Conservation (phyloP, 2,329 filamentous ascomycete species). For the Pyrenochaeta sp. region DNA sequence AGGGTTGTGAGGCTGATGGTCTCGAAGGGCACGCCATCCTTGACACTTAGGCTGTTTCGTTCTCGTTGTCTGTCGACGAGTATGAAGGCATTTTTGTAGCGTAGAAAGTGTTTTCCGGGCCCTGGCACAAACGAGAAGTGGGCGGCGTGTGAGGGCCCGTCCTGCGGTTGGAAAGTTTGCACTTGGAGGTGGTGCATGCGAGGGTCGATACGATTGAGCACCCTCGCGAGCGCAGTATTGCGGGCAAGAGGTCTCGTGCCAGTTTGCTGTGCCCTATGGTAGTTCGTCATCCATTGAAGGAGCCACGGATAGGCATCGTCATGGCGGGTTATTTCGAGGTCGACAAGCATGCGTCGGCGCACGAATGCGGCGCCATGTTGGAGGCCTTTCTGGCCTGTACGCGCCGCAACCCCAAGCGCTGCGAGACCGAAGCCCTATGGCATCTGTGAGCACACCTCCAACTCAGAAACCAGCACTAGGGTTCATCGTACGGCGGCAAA, state of each 20-base stretch:
- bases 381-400: slow-evolving; percentile 80
- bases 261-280: slow-evolving; percentile 70
- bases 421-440: slow-evolving; percentile 84
- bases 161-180: slow-evolving; percentile 68
- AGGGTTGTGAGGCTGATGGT: slow-evolving; percentile 91
- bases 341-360: slow-evolving; percentile 86
- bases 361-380: slow-evolving; percentile 77
- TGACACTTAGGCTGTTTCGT: slow-evolving; percentile 75
- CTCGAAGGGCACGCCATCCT: slow-evolving; percentile 90
- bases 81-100: slow-evolving; percentile 87
- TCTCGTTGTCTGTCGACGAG: slow-evolving; percentile 88
- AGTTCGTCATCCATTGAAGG: slow-evolving; percentile 90
- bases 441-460: slow-evolving; percentile 41
- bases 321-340: slow-evolving; percentile 93
- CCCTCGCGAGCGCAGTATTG: slow-evolving; percentile 57
- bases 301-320: slow-evolving; percentile 96
- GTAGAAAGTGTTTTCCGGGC: slow-evolving; percentile 86
- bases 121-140: slow-evolving; percentile 91
- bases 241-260: slow-evolving; percentile 37
- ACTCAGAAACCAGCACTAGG: slow-evolving; percentile 55
- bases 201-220: slow-evolving; percentile 67
- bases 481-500: slow-evolving; percentile 59
- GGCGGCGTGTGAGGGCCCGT: slow-evolving; percentile 75
- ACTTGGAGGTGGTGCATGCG: slow-evolving; percentile 71
- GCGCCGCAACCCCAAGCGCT: slow-evolving; percentile 81